These are phyloP conservation scores for Pouteria campechiana DNA, from an alignment of 179 eudicot genomes.

Conservation along the genomic window DNA sequence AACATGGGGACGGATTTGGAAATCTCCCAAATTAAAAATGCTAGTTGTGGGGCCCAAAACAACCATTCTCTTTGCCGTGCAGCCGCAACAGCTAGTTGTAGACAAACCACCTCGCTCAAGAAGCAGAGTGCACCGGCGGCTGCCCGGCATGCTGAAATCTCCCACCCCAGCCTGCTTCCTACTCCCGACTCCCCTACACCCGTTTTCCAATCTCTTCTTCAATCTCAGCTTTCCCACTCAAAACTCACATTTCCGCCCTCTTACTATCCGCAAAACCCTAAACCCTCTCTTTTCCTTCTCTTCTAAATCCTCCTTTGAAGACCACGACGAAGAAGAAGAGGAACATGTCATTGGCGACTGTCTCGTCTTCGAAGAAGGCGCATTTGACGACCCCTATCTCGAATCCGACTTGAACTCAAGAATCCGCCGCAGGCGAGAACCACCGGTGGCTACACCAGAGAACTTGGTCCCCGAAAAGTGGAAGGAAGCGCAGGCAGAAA, in stretches of 20 bases:
- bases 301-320: constrained; percentile 6
- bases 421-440: background rate
- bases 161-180: constrained; percentile 1
- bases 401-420: constrained; percentile 1
- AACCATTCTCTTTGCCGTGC: no score
- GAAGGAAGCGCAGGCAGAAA: constrained; percentile 44
- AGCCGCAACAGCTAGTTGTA: no score
- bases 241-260: constrained; percentile 1
- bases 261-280: background rate
- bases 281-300: constrained; percentile 3
- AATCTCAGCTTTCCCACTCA: background rate
- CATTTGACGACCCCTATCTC: constrained; percentile 66
- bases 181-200: constrained; percentile 1
- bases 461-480: constrained; percentile 71
- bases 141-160: background rate
- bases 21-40: no score
- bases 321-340: constrained; percentile 30
- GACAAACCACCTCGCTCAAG: no score
- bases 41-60: no score
- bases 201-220: constrained; percentile 3
- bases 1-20: no score
- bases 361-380: constrained; percentile 73
- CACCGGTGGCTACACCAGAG: constrained; percentile 24
- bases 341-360: constrained; percentile 79
- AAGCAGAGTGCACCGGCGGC: no score